These are phyloP conservation scores for Knoxdaviesia proteae DNA, from an alignment of 2,329 filamentous ascomycete genomes.

Conservation along the genomic window DNA sequence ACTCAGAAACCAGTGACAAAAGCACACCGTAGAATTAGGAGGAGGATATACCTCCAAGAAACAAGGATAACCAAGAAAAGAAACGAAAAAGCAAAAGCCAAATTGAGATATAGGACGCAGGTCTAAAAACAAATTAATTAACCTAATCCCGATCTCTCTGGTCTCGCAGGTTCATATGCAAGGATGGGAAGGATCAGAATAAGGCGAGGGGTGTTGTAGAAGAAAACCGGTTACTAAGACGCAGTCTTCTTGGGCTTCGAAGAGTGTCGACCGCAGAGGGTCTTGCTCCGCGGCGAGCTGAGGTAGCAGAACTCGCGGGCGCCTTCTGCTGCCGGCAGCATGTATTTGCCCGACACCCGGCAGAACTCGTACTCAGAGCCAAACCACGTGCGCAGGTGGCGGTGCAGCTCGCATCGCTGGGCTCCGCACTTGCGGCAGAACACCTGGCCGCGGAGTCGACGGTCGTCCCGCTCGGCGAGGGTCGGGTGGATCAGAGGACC, in stretches of 20 bases:
- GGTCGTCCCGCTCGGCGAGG: conserved; percentile 16
- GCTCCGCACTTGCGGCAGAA: conserved; percentile 42
- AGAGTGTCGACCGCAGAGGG: conserved; percentile 34
- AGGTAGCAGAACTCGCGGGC: conserved; percentile 34
- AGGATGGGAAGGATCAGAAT: too few species aligned
- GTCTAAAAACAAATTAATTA: too few species aligned
- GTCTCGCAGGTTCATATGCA: too few species aligned
- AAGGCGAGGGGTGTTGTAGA: too few species aligned
- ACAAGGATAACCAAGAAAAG: too few species aligned
- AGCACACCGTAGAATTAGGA: too few species aligned
- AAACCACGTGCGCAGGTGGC: conserved; percentile 40
- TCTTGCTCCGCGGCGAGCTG: conserved; percentile 36
- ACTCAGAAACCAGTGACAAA: too few species aligned
- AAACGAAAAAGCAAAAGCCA: too few species aligned
- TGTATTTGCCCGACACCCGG: conserved; percentile 35
- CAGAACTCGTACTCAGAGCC: conserved; percentile 36
- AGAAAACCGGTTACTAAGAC: not conserved
- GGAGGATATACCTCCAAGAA: too few species aligned
- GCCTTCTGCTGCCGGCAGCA: conserved; percentile 21
- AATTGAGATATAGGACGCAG: too few species aligned
- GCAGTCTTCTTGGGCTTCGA: conserved; percentile 10
- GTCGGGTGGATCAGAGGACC: conserved; percentile 17
- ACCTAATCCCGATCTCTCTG: too few species aligned
- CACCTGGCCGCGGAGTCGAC: conserved; percentile 35
- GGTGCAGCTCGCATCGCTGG: conserved; percentile 39